These are phyloP conservation scores for Ophiostoma ulmi DNA, from an alignment of 2,329 filamentous ascomycete genomes.

Conservation along the genomic window DNA sequence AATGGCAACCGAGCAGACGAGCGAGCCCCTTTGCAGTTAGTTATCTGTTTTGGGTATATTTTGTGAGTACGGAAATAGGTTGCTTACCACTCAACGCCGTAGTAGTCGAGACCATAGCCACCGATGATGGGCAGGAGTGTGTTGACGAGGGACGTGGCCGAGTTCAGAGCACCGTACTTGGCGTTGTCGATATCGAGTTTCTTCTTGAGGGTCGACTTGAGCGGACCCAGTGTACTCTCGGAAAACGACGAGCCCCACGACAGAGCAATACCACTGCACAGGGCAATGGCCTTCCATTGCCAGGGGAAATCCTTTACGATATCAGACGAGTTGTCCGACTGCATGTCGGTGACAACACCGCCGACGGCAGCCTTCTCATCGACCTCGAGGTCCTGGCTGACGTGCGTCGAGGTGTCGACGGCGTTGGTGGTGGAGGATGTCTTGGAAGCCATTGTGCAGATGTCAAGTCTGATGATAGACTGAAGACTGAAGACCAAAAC, in stretches of 20 bases:
- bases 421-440: neutral
- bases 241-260: conserved; percentile 32
- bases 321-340: conserved; percentile 20
- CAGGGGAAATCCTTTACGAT: conserved; percentile 27
- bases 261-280: conserved; percentile 28
- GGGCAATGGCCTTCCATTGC: conserved; percentile 29
- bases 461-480: neutral
- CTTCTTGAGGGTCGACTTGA: conserved; percentile 28
- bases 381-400: neutral
- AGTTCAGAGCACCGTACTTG: conserved; percentile 30
- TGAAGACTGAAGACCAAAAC: neutral
- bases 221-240: conserved; percentile 30
- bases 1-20: conserved; percentile 29
- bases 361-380: conserved; percentile 1
- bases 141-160: conserved; percentile 31
- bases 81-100: conserved; percentile 30
- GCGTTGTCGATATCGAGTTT: conserved; percentile 30
- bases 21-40: conserved; percentile 25
- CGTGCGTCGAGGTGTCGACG: neutral
- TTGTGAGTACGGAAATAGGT: neutral
- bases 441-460: conserved; percentile 9
- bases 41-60: neutral
- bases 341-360: neutral
- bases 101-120: conserved; percentile 31
- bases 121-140: conserved; percentile 31